Evolutionary conservation across 1,284 basidiomycete species (phyloP).

Genomic region (Ustilago shanxiensis): DNA sequence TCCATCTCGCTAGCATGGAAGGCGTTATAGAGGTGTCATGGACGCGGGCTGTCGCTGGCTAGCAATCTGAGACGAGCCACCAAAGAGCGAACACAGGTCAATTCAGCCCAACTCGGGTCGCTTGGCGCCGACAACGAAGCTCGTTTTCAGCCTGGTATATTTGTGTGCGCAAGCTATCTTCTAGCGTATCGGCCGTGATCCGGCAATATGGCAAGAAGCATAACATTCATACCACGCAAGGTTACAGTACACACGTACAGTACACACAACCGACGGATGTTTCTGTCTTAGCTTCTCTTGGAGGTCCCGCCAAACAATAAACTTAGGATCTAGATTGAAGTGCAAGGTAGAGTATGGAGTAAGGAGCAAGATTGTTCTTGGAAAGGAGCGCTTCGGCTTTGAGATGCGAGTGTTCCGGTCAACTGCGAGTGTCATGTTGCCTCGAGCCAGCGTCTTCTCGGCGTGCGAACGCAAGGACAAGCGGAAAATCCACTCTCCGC

Average conservation of each 20-base stretch:
- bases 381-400: conserved; percentile 27
- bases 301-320: conserved; percentile 1
- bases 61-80: neutral
- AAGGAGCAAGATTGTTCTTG: conserved; percentile 12
- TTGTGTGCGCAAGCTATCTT: neutral
- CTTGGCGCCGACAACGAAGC: neutral
- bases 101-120: neutral
- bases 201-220: neutral
- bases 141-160: no score
- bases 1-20: neutral
- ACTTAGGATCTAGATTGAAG: neutral
- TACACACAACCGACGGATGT: neutral
- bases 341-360: neutral
- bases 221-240: neutral
- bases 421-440: neutral
- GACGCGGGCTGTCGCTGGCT: neutral
- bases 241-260: no score
- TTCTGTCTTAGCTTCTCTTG: neutral
- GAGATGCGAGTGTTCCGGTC: conserved; percentile 16
- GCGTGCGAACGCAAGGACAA: neutral
- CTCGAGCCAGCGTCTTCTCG: neutral
- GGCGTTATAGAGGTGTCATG: neutral
- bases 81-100: neutral
- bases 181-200: neutral
- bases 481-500: conserved; percentile 23